Conservation (phyloP, 2,329 filamentous ascomycete genomes). For the Botrytis elliptica region DNA sequence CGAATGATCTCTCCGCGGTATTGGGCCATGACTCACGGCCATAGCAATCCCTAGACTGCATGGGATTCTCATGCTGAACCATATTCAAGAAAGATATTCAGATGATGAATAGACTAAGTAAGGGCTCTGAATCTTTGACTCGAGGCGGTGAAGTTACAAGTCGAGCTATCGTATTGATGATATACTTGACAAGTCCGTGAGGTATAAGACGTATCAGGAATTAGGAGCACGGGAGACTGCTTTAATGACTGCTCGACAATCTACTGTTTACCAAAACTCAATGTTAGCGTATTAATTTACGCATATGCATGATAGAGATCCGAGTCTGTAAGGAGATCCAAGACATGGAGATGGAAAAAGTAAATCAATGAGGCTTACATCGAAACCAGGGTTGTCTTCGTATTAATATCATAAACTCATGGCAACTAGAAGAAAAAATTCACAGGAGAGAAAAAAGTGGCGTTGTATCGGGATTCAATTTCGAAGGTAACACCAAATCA, state of each 20-base stretch:
- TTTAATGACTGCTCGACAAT: constrained; percentile 10
- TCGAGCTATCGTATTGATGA: constrained; percentile 40
- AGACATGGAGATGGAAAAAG: constrained; percentile 29
- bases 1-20: constrained; percentile 29
- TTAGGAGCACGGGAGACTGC: constrained; percentile 13
- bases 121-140: constrained; percentile 18
- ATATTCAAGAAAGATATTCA: constrained; percentile 29
- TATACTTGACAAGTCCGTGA: constrained; percentile 24
- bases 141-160: constrained; percentile 32
- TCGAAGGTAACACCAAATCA: background rate
- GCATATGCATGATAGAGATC: constrained; percentile 2
- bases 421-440: background rate
- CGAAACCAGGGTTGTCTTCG: constrained; percentile 12
- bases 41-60: constrained; percentile 27
- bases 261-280: background rate
- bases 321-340: constrained; percentile 22
- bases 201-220: constrained; percentile 25
- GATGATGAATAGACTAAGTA: constrained; percentile 7
- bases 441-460: constrained; percentile 2
- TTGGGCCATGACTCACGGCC: constrained; percentile 27
- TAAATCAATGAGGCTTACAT: constrained; percentile 16
- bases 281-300: constrained; percentile 2
- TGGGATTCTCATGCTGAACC: constrained; percentile 29
- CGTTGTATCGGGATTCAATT: constrained; percentile 5
- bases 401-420: constrained; percentile 7